A percentile compares a stretch with the other conserved stretches of the same genome.
phyloP scores from a whole-genome alignment of 73 alveolate genomes.

The Paramecium sonneborni region DNA sequence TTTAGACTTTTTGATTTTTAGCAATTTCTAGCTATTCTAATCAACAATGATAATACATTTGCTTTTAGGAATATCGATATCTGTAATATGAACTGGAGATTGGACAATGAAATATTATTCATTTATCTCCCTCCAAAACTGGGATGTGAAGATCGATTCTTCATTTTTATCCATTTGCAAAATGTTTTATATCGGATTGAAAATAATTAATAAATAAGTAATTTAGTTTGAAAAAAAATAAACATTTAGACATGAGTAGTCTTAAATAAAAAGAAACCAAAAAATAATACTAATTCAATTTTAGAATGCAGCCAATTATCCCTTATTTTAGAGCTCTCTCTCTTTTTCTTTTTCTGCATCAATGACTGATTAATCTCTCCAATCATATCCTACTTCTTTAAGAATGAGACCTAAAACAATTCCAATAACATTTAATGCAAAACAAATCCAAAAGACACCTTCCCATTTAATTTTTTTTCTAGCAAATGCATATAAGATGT shows the following conservation, averaged over 20 bases:
- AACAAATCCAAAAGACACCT: conserved; percentile 48
- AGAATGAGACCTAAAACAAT: neutral
- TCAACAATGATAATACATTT: neutral
- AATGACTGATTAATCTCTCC: neutral
- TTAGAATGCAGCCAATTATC: neutral
- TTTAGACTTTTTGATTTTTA: neutral
- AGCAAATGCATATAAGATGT: conserved; percentile 10
- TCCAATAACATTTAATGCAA: conserved; percentile 23
- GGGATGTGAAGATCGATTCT: neutral
- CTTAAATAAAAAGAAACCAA: neutral
- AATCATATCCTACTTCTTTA: conserved; percentile 10
- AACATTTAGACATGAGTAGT: neutral
- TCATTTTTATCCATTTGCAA: conserved; percentile 23
- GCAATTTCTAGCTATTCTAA: neutral
- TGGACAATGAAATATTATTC: neutral
- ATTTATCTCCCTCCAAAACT: conserved; percentile 24
- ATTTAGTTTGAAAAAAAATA: neutral
- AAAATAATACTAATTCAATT: neutral
- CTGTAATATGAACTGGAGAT: neutral
- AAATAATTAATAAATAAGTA: neutral
- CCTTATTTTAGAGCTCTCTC: neutral
- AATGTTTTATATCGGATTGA: neutral
- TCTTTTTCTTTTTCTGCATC: conserved; percentile 6
- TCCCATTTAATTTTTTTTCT: conserved; percentile 6
- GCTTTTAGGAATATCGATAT: neutral